phyloP scores from a whole-genome alignment of 2,329 filamentous ascomycete species.

The Tolypocladium tropicale region DNA sequence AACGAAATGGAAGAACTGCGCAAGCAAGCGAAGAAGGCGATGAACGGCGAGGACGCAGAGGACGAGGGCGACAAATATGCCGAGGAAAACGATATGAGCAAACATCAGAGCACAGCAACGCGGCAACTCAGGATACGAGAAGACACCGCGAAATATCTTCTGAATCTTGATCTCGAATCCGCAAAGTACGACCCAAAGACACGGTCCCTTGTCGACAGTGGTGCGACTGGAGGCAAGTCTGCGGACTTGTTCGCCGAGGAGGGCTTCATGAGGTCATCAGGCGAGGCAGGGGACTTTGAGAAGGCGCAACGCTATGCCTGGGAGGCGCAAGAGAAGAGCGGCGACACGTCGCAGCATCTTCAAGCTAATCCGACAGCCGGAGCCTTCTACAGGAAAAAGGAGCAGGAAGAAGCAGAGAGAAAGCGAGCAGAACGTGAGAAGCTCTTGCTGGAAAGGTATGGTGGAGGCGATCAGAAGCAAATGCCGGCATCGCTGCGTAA shows the following conservation, averaged over 20 bases:
- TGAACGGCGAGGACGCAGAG: conserved; percentile 33
- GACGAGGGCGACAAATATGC: conserved; percentile 69
- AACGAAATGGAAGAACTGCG: conserved; percentile 72
- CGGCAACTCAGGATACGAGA: conserved; percentile 86
- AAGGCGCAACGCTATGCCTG: conserved; percentile 83
- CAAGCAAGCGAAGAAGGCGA: conserved; percentile 37
- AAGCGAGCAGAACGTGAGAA: conserved; percentile 60
- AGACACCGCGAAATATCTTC: conserved; percentile 92
- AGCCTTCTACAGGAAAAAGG: conserved; percentile 72
- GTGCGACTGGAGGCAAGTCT: conserved; percentile 69
- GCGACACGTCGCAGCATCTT: conserved; percentile 72
- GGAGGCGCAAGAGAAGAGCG: conserved; percentile 81
- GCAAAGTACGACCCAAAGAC: conserved; percentile 98
- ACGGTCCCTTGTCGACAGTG: conserved; percentile 76
- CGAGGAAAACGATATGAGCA: conserved; percentile 93
- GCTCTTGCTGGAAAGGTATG: conserved; percentile 72
- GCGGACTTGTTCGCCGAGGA: conserved; percentile 83
- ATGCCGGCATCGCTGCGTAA: conserved; percentile 54
- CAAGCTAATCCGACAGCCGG: conserved; percentile 96
- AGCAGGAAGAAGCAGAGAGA: conserved; percentile 60
- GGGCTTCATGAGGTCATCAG: conserved; percentile 78
- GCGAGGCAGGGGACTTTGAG: conserved; percentile 89
- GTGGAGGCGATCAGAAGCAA: conserved; percentile 47
- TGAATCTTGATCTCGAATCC: conserved; percentile 91
- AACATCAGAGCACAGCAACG: conserved; percentile 83